Conservation (phyloP, 805 yeast genomes). For the Sungouiella thailandica region DNA sequence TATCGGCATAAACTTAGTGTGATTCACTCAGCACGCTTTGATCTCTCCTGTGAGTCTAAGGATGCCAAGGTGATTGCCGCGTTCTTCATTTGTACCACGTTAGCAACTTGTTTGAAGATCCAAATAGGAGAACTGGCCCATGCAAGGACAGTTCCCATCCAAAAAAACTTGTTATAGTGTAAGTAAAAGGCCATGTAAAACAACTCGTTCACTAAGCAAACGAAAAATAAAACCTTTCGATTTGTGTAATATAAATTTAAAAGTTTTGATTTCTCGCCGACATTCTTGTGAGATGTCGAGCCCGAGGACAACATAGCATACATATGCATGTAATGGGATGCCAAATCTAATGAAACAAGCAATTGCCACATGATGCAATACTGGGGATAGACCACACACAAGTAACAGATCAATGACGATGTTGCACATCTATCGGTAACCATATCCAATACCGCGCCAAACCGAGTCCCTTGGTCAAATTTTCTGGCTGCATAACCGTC, state of each 20-base stretch:
- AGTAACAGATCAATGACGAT: slow-evolving; percentile 81
- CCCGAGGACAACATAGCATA: slow-evolving; percentile 85
- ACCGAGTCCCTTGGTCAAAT: slow-evolving; percentile 81
- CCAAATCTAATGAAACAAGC: slow-evolving; percentile 77
- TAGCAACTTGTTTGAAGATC: slow-evolving; percentile 85
- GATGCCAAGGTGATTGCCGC: slow-evolving; percentile 82
- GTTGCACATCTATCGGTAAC: slow-evolving; percentile 98
- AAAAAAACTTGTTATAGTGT: slow-evolving; percentile 57
- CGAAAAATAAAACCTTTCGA: slow-evolving; percentile 74
- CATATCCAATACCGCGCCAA: slow-evolving; percentile 98
- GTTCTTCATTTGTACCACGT: slow-evolving; percentile 79
- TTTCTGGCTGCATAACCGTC: slow-evolving; percentile 95
- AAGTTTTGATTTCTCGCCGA: slow-evolving; percentile 66
- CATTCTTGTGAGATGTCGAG: slow-evolving; percentile 75
- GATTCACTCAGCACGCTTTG: slow-evolving; percentile 4
- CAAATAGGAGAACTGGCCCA: slow-evolving; percentile 76
- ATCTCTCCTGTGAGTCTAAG: slow-evolving; percentile 58
- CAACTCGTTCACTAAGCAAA: slow-evolving; percentile 90
- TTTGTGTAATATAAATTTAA: slow-evolving; percentile 84
- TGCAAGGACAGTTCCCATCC: slow-evolving; percentile 57
- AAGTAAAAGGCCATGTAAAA: slow-evolving; percentile 88
- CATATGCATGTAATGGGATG: slow-evolving; percentile 98
- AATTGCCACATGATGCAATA: slow-evolving; percentile 73
- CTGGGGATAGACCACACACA: slow-evolving; percentile 73
- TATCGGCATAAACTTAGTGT: no score